Conservation (phyloP, 2,329 filamentous ascomycete species). For the Sporothrix dimorphospora region DNA sequence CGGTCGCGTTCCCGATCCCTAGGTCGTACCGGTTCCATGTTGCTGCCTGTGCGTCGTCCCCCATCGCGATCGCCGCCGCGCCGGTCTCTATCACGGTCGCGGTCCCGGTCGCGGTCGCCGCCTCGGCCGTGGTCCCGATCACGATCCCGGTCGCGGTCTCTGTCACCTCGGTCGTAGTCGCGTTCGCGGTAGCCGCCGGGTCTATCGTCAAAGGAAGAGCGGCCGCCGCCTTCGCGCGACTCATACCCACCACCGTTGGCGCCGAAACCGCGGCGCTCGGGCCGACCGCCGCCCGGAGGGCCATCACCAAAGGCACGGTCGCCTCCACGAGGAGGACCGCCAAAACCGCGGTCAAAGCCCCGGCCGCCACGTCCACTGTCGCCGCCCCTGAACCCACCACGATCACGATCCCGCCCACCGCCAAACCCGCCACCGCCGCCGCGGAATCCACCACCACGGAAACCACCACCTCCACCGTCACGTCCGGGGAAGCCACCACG, state of each 20-base stretch:
- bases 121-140: conserved; percentile 33
- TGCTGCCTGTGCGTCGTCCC: conserved; percentile 41
- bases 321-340: conserved; percentile 47
- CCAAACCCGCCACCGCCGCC: conserved; percentile 41
- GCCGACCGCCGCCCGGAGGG: conserved; percentile 63
- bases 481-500: conserved; percentile 51
- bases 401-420: conserved; percentile 50
- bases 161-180: conserved; percentile 37
- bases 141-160: conserved; percentile 51
- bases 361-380: conserved; percentile 38
- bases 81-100: conserved; percentile 40
- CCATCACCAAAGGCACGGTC: conserved; percentile 51
- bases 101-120: conserved; percentile 49
- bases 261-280: conserved; percentile 49
- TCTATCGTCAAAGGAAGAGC: conserved; percentile 50
- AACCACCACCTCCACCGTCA: conserved; percentile 48
- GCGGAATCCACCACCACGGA: conserved; percentile 55
- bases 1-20: conserved; percentile 32
- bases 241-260: conserved; percentile 52
- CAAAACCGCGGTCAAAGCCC: conserved; percentile 48
- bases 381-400: conserved; percentile 19
- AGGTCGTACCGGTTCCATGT: conserved; percentile 38
- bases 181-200: conserved; percentile 55
- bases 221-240: conserved; percentile 50
- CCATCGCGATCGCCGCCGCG: conserved; percentile 38